Percentiles rank a stretch among this genome's conserved stretches.
Conservation (phyloP, 1,139 yeast species). For the Debaryomycetaceae sp. region DNA sequence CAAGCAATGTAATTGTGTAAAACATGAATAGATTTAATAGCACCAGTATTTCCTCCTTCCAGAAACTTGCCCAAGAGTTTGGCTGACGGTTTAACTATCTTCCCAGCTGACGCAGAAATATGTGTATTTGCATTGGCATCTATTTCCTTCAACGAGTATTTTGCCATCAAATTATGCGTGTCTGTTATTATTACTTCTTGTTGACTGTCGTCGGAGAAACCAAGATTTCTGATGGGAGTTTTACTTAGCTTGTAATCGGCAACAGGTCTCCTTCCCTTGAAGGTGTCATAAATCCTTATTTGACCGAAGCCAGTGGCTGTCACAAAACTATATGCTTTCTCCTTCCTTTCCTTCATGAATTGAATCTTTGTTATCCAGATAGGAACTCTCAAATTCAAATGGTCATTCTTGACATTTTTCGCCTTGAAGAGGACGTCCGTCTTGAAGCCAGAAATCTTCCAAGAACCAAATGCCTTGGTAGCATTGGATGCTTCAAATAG, state of each 20-base stretch:
- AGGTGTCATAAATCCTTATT: constrained; percentile 58
- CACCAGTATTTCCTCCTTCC: constrained; percentile 47
- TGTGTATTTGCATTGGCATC: constrained; percentile 37
- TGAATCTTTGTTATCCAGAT: constrained; percentile 55
- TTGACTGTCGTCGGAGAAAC: constrained; percentile 28
- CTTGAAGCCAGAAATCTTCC: constrained; percentile 3
- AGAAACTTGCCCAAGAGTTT: constrained; percentile 41
- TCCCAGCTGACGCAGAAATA: constrained; percentile 45
- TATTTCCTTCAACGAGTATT: constrained; percentile 41
- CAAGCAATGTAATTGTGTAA: constrained; percentile 36
- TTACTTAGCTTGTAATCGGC: constrained; percentile 46
- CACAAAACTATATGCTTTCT: constrained; percentile 43
- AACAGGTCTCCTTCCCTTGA: constrained; percentile 58
- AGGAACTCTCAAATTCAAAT: constrained; percentile 64
- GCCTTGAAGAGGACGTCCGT: constrained; percentile 45
- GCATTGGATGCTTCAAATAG: constrained; percentile 25
- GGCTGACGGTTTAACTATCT: constrained; percentile 33
- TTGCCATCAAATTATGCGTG: constrained; percentile 52
- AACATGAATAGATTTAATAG: constrained; percentile 30
- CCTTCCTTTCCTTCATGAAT: constrained; percentile 35
- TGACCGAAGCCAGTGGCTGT: constrained; percentile 73
- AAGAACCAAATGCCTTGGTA: constrained; percentile 7
- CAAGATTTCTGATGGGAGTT: constrained; percentile 42
- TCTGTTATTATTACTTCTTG: constrained; percentile 53
- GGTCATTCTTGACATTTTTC: constrained; percentile 66